Conservation (phyloP, 352 stramenopile species). For the Globisporangium alternatum region DNA sequence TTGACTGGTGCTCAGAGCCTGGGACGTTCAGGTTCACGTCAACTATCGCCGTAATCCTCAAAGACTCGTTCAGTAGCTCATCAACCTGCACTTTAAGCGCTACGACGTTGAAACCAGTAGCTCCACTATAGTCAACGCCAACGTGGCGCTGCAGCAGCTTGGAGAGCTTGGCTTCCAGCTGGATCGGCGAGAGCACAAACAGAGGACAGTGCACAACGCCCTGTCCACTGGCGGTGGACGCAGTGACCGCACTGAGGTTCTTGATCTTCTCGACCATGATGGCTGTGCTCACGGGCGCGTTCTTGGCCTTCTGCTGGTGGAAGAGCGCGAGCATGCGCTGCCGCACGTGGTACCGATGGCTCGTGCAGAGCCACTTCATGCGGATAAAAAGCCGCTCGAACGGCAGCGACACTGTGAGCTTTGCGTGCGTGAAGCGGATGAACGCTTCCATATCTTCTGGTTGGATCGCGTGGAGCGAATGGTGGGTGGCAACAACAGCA, state of each 20-base stretch:
- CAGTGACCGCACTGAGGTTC: conserved; percentile 11
- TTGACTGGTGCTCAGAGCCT: not conserved
- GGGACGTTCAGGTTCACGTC: not conserved
- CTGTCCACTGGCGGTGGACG: conserved; percentile 6
- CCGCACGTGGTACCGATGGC: conserved; percentile 48
- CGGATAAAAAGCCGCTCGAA: conserved; percentile 40
- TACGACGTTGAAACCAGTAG: conserved; percentile 6
- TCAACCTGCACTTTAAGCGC: conserved; percentile 21
- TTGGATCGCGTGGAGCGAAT: conserved; percentile 12
- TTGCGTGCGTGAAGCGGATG: conserved; percentile 30
- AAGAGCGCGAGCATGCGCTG: conserved; percentile 48
- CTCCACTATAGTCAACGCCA: not conserved
- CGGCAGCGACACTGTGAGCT: conserved; percentile 20
- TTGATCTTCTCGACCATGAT: conserved; percentile 17
- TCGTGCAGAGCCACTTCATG: conserved; percentile 43
- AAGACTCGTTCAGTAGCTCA: conserved; percentile 8
- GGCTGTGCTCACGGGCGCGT: conserved; percentile 5
- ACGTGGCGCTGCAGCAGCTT: conserved; percentile 20
- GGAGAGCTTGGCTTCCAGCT: conserved; percentile 33
- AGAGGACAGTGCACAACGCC: conserved; percentile 36
- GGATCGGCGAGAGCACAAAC: conserved; percentile 27
- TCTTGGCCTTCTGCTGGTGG: conserved; percentile 35
- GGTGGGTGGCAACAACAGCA: not conserved
- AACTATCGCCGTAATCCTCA: conserved; percentile 8
- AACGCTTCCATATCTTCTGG: conserved; percentile 30